Evolutionary conservation across 1,139 yeast species (phyloP).

Genomic region (Kluyveromyces marxianus): DNA sequence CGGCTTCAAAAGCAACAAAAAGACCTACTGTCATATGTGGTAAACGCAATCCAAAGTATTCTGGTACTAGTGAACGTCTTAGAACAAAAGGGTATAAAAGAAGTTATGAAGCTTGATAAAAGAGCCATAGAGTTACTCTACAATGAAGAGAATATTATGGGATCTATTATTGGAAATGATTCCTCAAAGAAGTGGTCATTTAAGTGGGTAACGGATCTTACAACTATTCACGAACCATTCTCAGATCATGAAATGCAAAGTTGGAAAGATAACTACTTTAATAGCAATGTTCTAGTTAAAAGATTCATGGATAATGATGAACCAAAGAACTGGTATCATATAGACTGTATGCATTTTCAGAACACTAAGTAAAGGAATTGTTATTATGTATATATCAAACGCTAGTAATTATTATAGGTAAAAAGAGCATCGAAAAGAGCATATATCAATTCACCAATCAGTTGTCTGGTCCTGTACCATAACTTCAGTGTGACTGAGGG

Average conservation of each 20-base stretch:
- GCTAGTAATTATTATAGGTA: conserved; percentile 10
- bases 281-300: conserved; percentile 21
- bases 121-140: conserved; percentile 11
- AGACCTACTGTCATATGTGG: conserved; percentile 6
- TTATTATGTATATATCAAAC: too few species aligned
- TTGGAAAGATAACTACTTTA: conserved; percentile 26
- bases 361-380: too few species aligned
- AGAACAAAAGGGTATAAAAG: conserved; percentile 21
- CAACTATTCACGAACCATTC: conserved; percentile 13
- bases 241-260: conserved; percentile 28
- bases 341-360: conserved; percentile 19
- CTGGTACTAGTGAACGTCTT: conserved; percentile 18
- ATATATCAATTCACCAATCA: conserved; percentile 19
- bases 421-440: neutral
- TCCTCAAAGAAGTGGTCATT: conserved; percentile 23
- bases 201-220: conserved; percentile 20
- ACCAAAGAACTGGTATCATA: conserved; percentile 22
- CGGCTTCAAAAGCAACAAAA: neutral
- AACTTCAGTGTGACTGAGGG: conserved; percentile 12
- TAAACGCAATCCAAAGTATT: conserved; percentile 17
- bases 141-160: conserved; percentile 19
- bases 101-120: conserved; percentile 17
- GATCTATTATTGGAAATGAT: conserved; percentile 11
- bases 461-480: conserved; percentile 21
- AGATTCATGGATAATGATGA: conserved; percentile 18